Evolutionary conservation across 768 basidiomycete genomes (phyloP).

Genomic region (Pleurotus ostreatus): DNA sequence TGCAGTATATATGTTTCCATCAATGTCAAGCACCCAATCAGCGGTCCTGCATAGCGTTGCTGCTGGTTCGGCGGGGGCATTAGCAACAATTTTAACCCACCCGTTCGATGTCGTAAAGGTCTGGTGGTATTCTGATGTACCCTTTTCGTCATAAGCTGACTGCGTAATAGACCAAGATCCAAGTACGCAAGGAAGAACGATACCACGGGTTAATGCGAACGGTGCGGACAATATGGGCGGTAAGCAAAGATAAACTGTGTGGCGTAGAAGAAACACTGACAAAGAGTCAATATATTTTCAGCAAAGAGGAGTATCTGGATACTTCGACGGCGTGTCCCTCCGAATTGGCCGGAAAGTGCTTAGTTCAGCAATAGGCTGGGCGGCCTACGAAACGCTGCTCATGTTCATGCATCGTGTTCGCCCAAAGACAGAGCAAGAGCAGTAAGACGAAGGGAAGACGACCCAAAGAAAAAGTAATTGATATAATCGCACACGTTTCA

Average conservation of each 20-base stretch:
- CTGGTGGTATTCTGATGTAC: not conserved
- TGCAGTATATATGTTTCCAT: slow-evolving; percentile 38
- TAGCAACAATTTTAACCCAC: slow-evolving; percentile 84
- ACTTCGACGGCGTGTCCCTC: slow-evolving; percentile 83
- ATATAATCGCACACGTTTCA: slow-evolving; percentile 24
- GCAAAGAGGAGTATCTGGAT: slow-evolving; percentile 79
- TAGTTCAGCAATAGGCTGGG: slow-evolving; percentile 91
- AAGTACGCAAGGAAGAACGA: slow-evolving; percentile 74
- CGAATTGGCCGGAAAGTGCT: slow-evolving; percentile 83
- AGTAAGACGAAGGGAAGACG: not conserved
- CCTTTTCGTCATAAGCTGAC: slow-evolving; percentile 3
- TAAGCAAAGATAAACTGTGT: slow-evolving; percentile 25
- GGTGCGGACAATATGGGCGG: slow-evolving; percentile 62
- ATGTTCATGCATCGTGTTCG: slow-evolving; percentile 45
- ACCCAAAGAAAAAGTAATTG: no score
- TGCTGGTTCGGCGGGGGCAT: slow-evolving; percentile 76
- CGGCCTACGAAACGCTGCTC: slow-evolving; percentile 78
- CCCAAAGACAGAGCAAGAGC: not conserved
- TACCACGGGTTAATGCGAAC: slow-evolving; percentile 74
- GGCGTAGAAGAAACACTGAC: no score
- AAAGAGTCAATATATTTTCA: slow-evolving; percentile 21
- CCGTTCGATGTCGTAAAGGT: slow-evolving; percentile 96
- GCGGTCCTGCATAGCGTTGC: slow-evolving; percentile 56
- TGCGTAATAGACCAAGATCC: slow-evolving; percentile 73
- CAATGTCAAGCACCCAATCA: slow-evolving; percentile 40